Conservation (phyloP, 1,139 yeast species). For the Groenewaldozyma auringiensis region DNA sequence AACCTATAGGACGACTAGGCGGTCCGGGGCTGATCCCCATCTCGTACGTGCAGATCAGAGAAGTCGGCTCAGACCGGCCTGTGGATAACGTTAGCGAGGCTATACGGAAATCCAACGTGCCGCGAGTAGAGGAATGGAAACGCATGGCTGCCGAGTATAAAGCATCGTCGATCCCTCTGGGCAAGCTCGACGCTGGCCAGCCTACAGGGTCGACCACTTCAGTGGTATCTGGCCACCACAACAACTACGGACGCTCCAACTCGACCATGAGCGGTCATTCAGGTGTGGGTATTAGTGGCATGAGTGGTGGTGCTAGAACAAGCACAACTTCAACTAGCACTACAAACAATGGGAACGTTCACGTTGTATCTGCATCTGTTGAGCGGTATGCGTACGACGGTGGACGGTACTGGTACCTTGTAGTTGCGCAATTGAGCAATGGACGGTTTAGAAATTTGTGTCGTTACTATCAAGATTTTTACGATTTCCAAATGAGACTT, state of each 20-base stretch:
- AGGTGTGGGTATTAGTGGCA: background rate
- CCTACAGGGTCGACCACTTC: slow-evolving; percentile 1
- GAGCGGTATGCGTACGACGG: slow-evolving; percentile 77
- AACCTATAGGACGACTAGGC: slow-evolving; percentile 88
- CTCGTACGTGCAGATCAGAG: slow-evolving; percentile 78
- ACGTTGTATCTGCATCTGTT: slow-evolving; percentile 55
- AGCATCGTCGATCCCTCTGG: slow-evolving; percentile 80
- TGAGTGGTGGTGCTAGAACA: slow-evolving; percentile 1
- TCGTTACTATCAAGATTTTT: slow-evolving; percentile 92
- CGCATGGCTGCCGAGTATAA: slow-evolving; percentile 83
- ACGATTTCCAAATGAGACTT: slow-evolving; percentile 81
- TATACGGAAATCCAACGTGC: slow-evolving; percentile 60
- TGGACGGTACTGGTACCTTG: slow-evolving; percentile 84
- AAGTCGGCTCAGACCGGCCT: slow-evolving; percentile 55
- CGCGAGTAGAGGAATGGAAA: slow-evolving; percentile 96
- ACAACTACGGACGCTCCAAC: slow-evolving; percentile 12
- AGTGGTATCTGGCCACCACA: slow-evolving; percentile 8
- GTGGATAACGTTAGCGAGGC: slow-evolving; percentile 43
- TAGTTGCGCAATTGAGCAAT: slow-evolving; percentile 60
- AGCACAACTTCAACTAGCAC: background rate
- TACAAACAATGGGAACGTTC: slow-evolving; percentile 4
- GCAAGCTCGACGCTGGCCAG: slow-evolving; percentile 35
- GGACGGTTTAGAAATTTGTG: slow-evolving; percentile 68
- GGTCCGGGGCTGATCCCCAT: slow-evolving; percentile 97
- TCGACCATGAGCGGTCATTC: slow-evolving; percentile 4